Base-by-base conservation (phyloP, 177 flowering plant genomes). In the Vitis hybrid region DNA sequence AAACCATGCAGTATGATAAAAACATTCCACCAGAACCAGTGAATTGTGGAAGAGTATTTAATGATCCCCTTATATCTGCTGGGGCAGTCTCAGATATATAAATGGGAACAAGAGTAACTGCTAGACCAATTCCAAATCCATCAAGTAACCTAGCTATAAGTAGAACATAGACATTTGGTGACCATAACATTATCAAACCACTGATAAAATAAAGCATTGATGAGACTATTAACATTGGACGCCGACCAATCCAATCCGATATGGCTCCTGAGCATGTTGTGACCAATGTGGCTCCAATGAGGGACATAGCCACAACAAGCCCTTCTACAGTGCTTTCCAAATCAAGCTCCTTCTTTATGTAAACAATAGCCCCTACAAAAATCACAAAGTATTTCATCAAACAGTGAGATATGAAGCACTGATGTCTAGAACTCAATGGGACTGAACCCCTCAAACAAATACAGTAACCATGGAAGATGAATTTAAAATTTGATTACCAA, bases 11-110 rank as follows among this genome's bases (percentile, higher is more conserved):
- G 17, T 88, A 88, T 3, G 91, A 71, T 52, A 86, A 66, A 68
- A 86, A 86, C 91, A 88, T 86, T 28, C 84, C 91, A 51, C 75
- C 82, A 54, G 89, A 84, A 50, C 91, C 91, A 66, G 71, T 59
- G 76, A 88, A 88, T 73, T 88, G 91, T 33, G 91, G 91, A 69
- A 86, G 87, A 4, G 91, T 88, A 75, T 88, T 88, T 49, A 88
- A 56, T 28, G 44, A 31, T 63, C 91, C 91, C 69, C 91, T 80
- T 58, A 84, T 87, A 9, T 87, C 89, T 24, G 91, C 71, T 22
- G 91, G 91, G 31, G 91, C 88, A 3, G 89, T 87, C 77, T 87
- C 91, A 38, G 91, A 87, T 69, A 87, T 87, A 72, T 87, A 87
- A 10, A 87, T 72, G 2, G 91, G 91, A 44, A 82, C 81, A 31